Evolutionary conservation across 805 yeast genomes (phyloP).

Genomic region (Candida endomychidarum): DNA sequence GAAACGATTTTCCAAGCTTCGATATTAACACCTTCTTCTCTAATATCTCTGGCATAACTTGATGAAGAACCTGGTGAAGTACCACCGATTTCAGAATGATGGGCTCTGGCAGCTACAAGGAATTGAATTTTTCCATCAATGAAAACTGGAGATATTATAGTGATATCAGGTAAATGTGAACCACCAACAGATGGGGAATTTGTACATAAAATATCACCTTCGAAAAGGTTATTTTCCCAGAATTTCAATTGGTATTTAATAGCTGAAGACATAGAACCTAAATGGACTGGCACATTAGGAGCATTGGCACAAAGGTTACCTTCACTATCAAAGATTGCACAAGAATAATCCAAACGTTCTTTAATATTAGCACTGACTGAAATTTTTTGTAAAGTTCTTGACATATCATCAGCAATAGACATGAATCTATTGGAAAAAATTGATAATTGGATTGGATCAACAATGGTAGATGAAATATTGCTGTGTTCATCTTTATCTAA

Average conservation of each 20-base stretch:
- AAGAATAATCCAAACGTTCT: slow-evolving; percentile 79
- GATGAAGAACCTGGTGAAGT: slow-evolving; percentile 22
- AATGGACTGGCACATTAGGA: slow-evolving; percentile 84
- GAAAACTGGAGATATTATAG: slow-evolving; percentile 23
- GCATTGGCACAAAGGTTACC: slow-evolving; percentile 86
- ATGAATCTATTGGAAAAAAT: slow-evolving; percentile 82
- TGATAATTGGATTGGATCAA: slow-evolving; percentile 73
- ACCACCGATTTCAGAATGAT: slow-evolving; percentile 26
- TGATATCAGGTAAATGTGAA: slow-evolving; percentile 74
- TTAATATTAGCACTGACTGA: slow-evolving; percentile 82
- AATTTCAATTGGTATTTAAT: slow-evolving; percentile 61
- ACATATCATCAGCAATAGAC: slow-evolving; percentile 94
- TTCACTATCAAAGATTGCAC: slow-evolving; percentile 74
- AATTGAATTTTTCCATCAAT: slow-evolving; percentile 18
- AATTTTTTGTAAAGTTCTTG: slow-evolving; percentile 73
- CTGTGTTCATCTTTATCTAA: slow-evolving; percentile 19
- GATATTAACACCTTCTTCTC: slow-evolving; percentile 23
- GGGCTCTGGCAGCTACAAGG: slow-evolving; percentile 24
- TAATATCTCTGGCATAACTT: slow-evolving; percentile 20
- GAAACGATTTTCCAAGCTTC: slow-evolving; percentile 20
- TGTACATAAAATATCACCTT: slow-evolving; percentile 75
- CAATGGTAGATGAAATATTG: slow-evolving; percentile 12
- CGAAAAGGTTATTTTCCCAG: slow-evolving; percentile 63
- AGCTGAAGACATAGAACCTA: slow-evolving; percentile 85
- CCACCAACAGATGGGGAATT: slow-evolving; percentile 86